A percentile compares a stretch with the other conserved stretches of the same genome.
phyloP scores from a whole-genome alignment of 1,284 basidiomycete species.

The Heterobasidion occidentale region DNA sequence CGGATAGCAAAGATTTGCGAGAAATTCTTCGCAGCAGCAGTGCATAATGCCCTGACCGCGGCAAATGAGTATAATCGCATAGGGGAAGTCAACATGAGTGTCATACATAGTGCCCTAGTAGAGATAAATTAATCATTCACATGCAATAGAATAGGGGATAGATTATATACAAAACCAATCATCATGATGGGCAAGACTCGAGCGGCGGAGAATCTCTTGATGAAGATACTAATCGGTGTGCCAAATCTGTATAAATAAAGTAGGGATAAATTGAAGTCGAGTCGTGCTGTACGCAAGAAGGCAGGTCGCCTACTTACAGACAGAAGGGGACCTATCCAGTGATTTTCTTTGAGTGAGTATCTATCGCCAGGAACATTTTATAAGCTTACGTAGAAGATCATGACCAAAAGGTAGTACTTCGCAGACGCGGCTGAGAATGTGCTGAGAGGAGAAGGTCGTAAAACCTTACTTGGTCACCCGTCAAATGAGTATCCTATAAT shows the following conservation, averaged over 20 bases:
- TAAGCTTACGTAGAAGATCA: conserved; percentile 2
- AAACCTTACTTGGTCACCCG: not conserved
- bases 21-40: conserved; percentile 2
- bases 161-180: conserved; percentile 1
- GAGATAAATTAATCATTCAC: conserved; percentile 10
- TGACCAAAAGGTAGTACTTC: conserved; percentile 37
- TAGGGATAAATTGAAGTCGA: no score
- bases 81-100: not conserved
- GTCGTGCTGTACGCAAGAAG: not conserved
- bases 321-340: conserved; percentile 1
- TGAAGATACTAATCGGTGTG: conserved; percentile 3
- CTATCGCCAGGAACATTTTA: no score
- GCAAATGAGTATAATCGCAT: no score
- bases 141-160: not conserved
- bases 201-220: conserved; percentile 1
- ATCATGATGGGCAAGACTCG: conserved; percentile 2
- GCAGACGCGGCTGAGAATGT: not conserved
- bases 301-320: not conserved
- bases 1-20: conserved; percentile 37
- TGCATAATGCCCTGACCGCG: not conserved
- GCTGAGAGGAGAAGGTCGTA: not conserved
- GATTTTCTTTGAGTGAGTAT: not conserved
- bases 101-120: conserved; percentile 8
- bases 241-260: not conserved
- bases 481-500: not conserved